Percentiles rank a stretch among this genome's conserved stretches.
Evolutionary conservation across 1,139 yeast species (phyloP).

Genomic region (Yarrowia galli): DNA sequence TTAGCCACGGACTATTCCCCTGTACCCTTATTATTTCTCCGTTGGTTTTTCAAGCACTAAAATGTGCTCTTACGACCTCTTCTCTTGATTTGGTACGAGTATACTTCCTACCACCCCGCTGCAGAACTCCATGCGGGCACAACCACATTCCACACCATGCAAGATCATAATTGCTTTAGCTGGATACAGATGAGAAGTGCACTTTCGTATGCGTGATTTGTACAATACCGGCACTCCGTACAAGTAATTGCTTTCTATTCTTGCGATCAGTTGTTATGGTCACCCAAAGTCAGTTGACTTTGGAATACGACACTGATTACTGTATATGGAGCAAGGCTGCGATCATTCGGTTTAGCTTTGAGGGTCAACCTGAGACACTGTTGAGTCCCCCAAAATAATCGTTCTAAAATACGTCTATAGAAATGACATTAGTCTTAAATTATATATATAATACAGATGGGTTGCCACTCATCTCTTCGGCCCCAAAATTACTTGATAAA

Average conservation of each 20-base stretch:
- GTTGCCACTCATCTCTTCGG: neutral
- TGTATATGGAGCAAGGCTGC: constrained; percentile 1
- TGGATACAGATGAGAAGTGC: neutral
- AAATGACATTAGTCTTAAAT: constrained; percentile 12
- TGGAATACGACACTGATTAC: no score
- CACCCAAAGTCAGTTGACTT: no score
- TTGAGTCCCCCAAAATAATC: neutral
- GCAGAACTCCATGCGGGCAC: constrained; percentile 1
- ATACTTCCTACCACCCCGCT: neutral
- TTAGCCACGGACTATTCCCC: neutral
- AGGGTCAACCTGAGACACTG: neutral
- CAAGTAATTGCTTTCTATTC: no score
- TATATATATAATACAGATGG: constrained; percentile 31
- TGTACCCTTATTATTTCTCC: neutral
- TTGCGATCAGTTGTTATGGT: no score
- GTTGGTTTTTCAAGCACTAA: neutral
- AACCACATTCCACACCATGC: constrained; percentile 22
- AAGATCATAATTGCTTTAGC: neutral
- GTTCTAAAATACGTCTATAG: neutral
- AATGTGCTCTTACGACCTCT: neutral
- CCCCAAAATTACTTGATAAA: constrained; percentile 11
- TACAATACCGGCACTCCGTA: no score
- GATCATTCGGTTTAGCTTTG: neutral
- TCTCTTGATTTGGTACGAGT: neutral
- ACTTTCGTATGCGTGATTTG: no score